Conservation (phyloP, 2,329 filamentous ascomycete genomes). For the Colletotrichum sublineola region DNA sequence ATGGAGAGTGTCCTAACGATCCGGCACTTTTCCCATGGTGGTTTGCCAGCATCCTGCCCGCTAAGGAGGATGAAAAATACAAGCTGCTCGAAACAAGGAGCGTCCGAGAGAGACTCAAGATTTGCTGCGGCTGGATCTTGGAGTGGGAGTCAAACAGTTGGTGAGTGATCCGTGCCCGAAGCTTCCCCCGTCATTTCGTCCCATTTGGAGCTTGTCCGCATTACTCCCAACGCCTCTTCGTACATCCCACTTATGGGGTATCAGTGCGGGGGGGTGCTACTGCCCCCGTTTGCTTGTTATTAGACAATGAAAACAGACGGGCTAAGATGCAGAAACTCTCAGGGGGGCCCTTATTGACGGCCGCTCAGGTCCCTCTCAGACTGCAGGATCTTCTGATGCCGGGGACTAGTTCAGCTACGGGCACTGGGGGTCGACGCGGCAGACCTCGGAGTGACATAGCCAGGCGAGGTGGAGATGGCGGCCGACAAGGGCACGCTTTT, state of each 20-base stretch:
- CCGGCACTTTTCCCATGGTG: slow-evolving; percentile 88
- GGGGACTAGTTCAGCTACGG: slow-evolving; percentile 35
- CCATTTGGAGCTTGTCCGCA: slow-evolving; percentile 14
- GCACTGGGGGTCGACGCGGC: slow-evolving; percentile 5
- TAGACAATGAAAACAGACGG: slow-evolving; percentile 42
- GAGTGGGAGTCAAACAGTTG: slow-evolving; percentile 78
- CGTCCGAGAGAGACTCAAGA: slow-evolving; percentile 85
- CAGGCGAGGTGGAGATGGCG: background rate
- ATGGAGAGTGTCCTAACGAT: slow-evolving; percentile 83
- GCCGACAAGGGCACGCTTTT: background rate
- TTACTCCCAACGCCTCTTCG: slow-evolving; percentile 6
- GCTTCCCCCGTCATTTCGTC: background rate
- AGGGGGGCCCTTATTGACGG: slow-evolving; percentile 42
- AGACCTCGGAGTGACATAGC: slow-evolving; percentile 6
- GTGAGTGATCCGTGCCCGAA: slow-evolving; percentile 63
- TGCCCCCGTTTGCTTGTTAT: slow-evolving; percentile 40
- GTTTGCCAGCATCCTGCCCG: slow-evolving; percentile 86
- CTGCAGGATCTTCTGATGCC: slow-evolving; percentile 43
- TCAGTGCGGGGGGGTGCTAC: slow-evolving; percentile 8
- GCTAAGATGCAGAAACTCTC: slow-evolving; percentile 42
- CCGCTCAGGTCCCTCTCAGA: slow-evolving; percentile 44
- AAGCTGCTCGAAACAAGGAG: slow-evolving; percentile 78
- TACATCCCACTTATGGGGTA: background rate
- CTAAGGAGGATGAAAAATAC: slow-evolving; percentile 85
- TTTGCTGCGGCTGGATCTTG: slow-evolving; percentile 83